Evolutionary conservation across 1,284 basidiomycete species (phyloP), one percentile per base, ranked within the genome.

Genomic region (Kwoniella shivajii): DNA sequence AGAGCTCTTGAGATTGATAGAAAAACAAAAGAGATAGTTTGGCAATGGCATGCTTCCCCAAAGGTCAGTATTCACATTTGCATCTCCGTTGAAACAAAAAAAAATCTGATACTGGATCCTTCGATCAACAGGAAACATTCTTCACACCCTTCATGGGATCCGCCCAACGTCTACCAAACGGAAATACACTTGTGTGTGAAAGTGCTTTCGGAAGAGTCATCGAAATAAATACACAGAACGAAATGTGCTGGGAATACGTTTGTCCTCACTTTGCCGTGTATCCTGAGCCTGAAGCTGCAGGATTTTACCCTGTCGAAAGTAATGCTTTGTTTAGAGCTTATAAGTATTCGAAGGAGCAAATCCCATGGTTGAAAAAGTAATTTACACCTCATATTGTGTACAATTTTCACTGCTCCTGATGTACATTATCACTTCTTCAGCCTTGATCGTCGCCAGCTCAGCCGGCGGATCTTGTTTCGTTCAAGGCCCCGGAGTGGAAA

Each of bases 91-190:
- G 31, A 42, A 10, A 18, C 13, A n/a, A 7, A 24, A 11, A 34
- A 24, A n/a, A 18, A 33, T 26, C 18, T 30, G 2, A 42, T 51
- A 29, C 13, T 16, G 9, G 13, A 29, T 11, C 18, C 29, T 13
- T 30, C 30, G 20, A 24, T 37, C 41, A 9, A 22, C 37, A 60
- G 59, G 61, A 63, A 53, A 57, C 61, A 2, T 63, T 63, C 59
- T 63, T 58, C 56, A 60, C 59, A 6, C 61, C 61, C 2, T 63
- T 63, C 31, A 63, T 63, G 61, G 61, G 61, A 18, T 63, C 61
- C 2, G 61, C 58, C 13, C 61, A 63, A 38, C 58, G 61, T 4
- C 45, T 63, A 11, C 59, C 58, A 20, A 63, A 63, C 45, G 61
- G 61, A 9, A 63, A 63, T 49, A 63, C 61, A 1, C 46, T 63